Percentiles rank a stretch among this genome's conserved stretches.
Evolutionary conservation across 2,329 filamentous ascomycete genomes (phyloP).

Genomic region (Monascus ruber): DNA sequence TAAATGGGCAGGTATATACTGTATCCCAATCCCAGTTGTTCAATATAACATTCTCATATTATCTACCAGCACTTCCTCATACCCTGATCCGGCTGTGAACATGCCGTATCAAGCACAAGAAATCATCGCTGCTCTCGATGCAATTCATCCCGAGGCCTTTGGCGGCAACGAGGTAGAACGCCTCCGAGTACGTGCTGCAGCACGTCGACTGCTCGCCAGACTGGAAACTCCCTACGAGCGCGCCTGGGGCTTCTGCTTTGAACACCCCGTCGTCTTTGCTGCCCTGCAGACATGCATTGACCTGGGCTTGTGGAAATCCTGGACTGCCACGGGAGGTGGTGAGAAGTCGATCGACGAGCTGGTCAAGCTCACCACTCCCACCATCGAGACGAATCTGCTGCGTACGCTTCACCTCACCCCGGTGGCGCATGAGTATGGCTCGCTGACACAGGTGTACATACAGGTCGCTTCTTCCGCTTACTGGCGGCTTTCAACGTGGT

Average conservation of each 20-base stretch:
- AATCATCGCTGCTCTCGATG: not conserved
- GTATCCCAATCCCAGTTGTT: no score
- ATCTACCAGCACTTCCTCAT: no score
- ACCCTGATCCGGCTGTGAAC: no score
- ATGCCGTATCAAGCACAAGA: not conserved
- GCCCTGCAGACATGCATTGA: not conserved
- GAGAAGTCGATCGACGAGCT: not conserved
- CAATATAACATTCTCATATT: no score
- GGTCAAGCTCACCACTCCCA: not conserved
- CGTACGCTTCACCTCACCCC: not conserved
- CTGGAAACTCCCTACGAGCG: not conserved
- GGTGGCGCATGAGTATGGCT: not conserved
- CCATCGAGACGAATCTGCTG: not conserved
- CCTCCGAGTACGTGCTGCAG: not conserved
- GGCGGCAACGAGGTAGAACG: not conserved
- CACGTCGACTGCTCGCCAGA: not conserved
- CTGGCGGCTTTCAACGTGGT: no score
- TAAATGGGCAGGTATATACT: no score
- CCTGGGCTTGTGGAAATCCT: not conserved
- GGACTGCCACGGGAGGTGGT: not conserved
- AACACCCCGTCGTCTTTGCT: not conserved
- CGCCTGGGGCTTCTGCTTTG: not conserved
- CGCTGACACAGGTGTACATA: not conserved
- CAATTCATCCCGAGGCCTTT: not conserved
- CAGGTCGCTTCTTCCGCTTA: not conserved